Evolutionary conservation across 345 rosid genomes (phyloP), one percentile per base, ranked within the genome.

Genomic region (Bruguiera parviflora): DNA sequence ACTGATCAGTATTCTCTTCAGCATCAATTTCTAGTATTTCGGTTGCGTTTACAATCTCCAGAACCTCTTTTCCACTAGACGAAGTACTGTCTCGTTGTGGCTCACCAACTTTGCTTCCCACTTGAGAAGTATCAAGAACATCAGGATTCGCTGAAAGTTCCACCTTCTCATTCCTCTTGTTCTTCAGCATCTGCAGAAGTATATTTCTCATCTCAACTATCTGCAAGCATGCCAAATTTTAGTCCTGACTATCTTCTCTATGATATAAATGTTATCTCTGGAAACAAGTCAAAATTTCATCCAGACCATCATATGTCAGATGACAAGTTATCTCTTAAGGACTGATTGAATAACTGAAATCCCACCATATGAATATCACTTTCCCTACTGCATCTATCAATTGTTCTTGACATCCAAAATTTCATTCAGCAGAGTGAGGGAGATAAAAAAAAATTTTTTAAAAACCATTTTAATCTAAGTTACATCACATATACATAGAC

Each of bases 131-230:
- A 70, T 62, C 65, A 21, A 18, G 68, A 67, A 47, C 28, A 64
- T 18, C 66, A 58, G 73, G 53, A 33, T 64, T 71, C 16, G 56
- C 65, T 51, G 75, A 62, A 37, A 25, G 63, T 65, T 58, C 76
- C 15, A 53, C 68, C 51, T 65, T 80, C 46, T 46, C 65, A 57
- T 78, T 81, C 64, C 63, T 78, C 78, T 77, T 81, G 58, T 71
- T 73, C 67, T 74, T 82, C 66, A 89, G 72, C 75, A 85, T 85
- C 76, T 61, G 83, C 76, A 87, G 60, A 61, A 89, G 86, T 46
- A 71, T 21, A 63, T 85, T 84, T 77, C 96, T 84, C 22, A 86
- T 87, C 75, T 80, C 80, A 65, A 76, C 73, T 46, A 87, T 81
- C 96, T 89, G 86, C 72, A 72, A 67, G 28, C 15, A 53, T 58